Evolutionary conservation across 1,284 basidiomycete genomes (phyloP), one percentile per base, ranked within the genome.

Genomic region (Earliella scabrosa): DNA sequence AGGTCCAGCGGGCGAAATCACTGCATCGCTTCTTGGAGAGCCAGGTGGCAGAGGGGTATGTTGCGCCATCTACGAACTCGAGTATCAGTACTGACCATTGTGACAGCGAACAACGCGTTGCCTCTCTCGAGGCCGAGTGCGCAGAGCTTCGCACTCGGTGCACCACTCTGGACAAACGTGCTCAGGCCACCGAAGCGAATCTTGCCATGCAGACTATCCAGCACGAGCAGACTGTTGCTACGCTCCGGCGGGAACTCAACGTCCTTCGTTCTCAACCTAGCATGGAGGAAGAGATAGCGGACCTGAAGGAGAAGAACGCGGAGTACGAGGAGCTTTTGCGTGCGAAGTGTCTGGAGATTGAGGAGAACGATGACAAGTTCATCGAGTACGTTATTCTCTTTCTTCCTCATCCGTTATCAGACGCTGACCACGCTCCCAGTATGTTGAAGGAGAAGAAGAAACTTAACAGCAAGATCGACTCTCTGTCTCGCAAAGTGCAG

Each of bases 361-460:
- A 92, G 67, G 87, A 88, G 62, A 89, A 91, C 54, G 90, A 92
- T 62, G 90, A 92, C 67, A 82, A 82, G 38, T 82, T 85, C 56
- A 82, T 92, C 55, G 87, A 87, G 90, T 92, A 72, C 63, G 89
- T 80, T 21, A 11, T 20, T 4, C 29, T 31, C 4, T 11, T 13
- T 13, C 14, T 24, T 7, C 8, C 13, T 20, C 4, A 9, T 9
- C 6, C 18, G 14, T 21, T 13, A 11, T 48, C 54, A 16, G n/a
- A 59, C 24, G n/a, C 16, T 26, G 20, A 23, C 36, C 13, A 14
- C 7, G 1, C 23, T 21, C 10, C 38, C 55, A 92, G 89, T 63
- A 80, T 89, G 67, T 69, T 90, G 56, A 91, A 90, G 69, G 85
- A 87, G 61, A 91, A 90, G 73, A 92, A 90, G 75, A 90, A 88